Base-by-base conservation (phyloP, 306 rosid species). In the Dryas drummondii region DNA sequence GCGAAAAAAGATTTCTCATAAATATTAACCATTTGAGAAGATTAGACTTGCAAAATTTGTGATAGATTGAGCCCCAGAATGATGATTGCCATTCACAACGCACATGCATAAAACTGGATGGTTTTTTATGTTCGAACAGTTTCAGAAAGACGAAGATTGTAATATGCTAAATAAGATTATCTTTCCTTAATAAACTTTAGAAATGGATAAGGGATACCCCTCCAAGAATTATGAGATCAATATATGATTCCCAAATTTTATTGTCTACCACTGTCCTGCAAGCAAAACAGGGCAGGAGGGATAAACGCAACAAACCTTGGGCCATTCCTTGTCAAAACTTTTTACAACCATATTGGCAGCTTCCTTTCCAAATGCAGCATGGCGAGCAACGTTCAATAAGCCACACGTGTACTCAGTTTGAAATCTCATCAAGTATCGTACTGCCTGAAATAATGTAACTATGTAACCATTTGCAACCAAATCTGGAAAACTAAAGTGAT, bases 371-470 rank as follows among this genome's bases (percentile, higher is more conserved):
- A 94, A 92, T 64, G 96, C 91, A 1, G 85, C 84, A 49, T 94
- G 99, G 61, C 90, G 93, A 26, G 97, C 99, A 74, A 62, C 82
- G 60, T 94, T 94, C 86, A 94, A 46, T 67, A 94, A 84, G 54
- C 81, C 78, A 69, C 97, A 94, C 13, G 89, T 85, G 86, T 94
- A 92, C 75, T 94, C 89, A 2, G 97, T 86, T 77, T 87, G 89
- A 76, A 91, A 94, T 77, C 97, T 86, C 97, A 90, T 90, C 47
- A 94, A 80, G 83, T 90, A 94, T 58, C 97, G 96, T 0, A 92
- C 90, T 13, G 97, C 97, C 99, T 94, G 92, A 27, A 46, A 47
- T 75, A 45, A 67, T 53, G 42, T 19, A 19, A 71, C 8, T 44
- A 56, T 41, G 42, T 19, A 19, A 71, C 13, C 56, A 56, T 41